These are phyloP conservation scores for Rhododendron williamsianum DNA, from an alignment of 148 eudicot species.

Conservation along the genomic window DNA sequence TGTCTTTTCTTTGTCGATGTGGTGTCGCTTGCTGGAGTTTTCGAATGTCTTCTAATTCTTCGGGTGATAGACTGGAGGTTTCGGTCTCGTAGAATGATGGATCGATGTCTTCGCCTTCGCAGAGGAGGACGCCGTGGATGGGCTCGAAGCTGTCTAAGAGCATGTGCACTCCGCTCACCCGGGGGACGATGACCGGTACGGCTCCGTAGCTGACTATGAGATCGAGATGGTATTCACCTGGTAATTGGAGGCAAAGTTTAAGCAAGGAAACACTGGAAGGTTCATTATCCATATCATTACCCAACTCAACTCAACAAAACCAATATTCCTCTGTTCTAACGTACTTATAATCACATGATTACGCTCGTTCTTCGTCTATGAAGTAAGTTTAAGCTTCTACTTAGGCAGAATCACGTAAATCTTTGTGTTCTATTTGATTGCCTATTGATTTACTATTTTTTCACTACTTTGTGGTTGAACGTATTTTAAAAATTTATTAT, in stretches of 20 bases:
- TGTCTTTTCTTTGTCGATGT: conserved; percentile 78
- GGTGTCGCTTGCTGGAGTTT: conserved; percentile 66
- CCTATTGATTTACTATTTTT: no score
- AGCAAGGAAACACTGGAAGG: not conserved
- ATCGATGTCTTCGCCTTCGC: conserved; percentile 91
- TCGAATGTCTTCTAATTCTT: conserved; percentile 60
- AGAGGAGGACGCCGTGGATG: conserved; percentile 80
- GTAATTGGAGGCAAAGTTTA: not conserved
- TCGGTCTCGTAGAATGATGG: conserved; percentile 56
- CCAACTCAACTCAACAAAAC: conserved; percentile 9
- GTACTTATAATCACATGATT: not conserved
- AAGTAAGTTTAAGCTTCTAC: not conserved
- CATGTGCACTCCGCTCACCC: conserved; percentile 68
- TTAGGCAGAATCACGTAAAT: no score
- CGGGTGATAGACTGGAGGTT: conserved; percentile 28
- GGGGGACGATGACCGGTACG: conserved; percentile 83
- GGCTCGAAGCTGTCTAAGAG: conserved; percentile 75
- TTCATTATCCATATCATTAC: conserved; percentile 1
- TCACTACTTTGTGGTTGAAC: no score
- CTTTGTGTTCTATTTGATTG: no score
- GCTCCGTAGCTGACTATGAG: conserved; percentile 75
- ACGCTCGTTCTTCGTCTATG: no score
- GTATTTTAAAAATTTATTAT: no score
- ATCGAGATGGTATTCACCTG: conserved; percentile 90
- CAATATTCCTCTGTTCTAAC: not conserved